phyloP scores from a whole-genome alignment of 2,329 filamentous ascomycete genomes.

The Alternaria triticimaculans region DNA sequence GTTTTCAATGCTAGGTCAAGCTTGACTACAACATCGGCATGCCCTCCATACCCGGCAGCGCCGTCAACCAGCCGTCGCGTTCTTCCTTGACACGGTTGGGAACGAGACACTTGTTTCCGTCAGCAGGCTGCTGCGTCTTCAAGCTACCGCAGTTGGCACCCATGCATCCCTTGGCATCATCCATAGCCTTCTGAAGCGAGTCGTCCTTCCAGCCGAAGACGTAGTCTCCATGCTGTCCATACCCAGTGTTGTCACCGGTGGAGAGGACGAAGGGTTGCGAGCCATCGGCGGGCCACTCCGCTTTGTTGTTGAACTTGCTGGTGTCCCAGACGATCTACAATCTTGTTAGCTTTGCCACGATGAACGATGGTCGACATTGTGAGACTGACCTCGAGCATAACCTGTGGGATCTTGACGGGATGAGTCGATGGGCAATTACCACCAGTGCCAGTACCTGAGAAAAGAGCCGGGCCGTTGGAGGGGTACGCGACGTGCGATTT shows the following conservation, averaged over 20 bases:
- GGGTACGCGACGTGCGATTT: constrained; percentile 59
- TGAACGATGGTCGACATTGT: too few species aligned
- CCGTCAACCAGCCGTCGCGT: constrained; percentile 28
- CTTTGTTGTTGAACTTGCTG: constrained; percentile 43
- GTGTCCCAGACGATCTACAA: constrained; percentile 53
- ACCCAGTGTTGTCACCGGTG: constrained; percentile 32
- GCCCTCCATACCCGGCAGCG: constrained; percentile 25
- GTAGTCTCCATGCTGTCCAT: constrained; percentile 36
- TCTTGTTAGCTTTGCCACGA: not conserved
- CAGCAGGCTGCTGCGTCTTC: constrained; percentile 32
- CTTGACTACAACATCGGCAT: constrained; percentile 8
- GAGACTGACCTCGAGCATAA: constrained; percentile 51
- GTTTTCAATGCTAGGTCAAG: too few species aligned
- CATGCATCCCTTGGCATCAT: constrained; percentile 37
- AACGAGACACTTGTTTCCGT: constrained; percentile 31
- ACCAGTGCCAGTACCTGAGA: constrained; percentile 29
- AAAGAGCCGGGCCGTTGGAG: constrained; percentile 31
- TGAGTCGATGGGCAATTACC: constrained; percentile 53
- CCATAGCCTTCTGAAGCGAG: constrained; percentile 41
- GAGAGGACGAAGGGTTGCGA: constrained; percentile 37
- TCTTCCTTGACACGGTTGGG: constrained; percentile 34
- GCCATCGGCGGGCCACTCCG: constrained; percentile 39
- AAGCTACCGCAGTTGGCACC: constrained; percentile 35
- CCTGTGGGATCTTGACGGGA: constrained; percentile 55
- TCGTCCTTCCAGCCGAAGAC: constrained; percentile 43